Evolutionary conservation across 2,329 filamentous ascomycete genomes (phyloP), one percentile per base, ranked within the genome.

Genomic region (Alternaria rosae): DNA sequence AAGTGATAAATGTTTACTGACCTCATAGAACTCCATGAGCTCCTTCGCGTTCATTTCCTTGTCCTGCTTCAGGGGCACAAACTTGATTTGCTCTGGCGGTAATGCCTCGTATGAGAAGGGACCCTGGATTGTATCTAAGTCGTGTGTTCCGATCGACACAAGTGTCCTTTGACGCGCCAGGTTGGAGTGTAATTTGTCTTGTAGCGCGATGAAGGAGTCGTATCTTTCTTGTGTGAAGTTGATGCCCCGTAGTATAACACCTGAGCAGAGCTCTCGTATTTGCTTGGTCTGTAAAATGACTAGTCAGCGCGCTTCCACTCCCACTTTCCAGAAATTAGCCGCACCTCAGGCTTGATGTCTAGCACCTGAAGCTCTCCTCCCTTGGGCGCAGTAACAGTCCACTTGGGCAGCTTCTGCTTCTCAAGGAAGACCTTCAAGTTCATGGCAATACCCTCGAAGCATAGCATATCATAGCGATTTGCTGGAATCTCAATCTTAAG

Each of bases 161-260:
- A 99, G 83, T 1, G 94, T 97, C 73, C 95, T 86, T 81, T 98
- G 92, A 65, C 95, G 89, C 51, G 95, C 96, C 69, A 99, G 84
- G 78, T 99, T 99, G 79, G 94, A 91, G 83, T 99, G 95, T 50
- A 99, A 88, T 84, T 99, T 99, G 83, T 99, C 96, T 83, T 99
- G 95, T 50, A 99, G 87, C 59, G 91, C 88, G 78, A 99, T 99
- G 91, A 99, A 99, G 76, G 93, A 97, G 72, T 97, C 92, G 80
- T 99, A 99, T 69, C 91, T 87, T 70, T 90, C 92, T 83, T 95
- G 87, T 71, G 92, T 94, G 85, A 99, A 98, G 75, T 90, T 93
- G 84, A 99, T 87, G 78, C 93, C 92, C 70, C 95, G 90, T 66
- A 99, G 84, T 68, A 99, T 92, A 50, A 94, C 93, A 64, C 91